Evolutionary conservation across 2,329 filamentous ascomycete genomes (phyloP).

Genomic region (Phaeophleospora eucalypticola): DNA sequence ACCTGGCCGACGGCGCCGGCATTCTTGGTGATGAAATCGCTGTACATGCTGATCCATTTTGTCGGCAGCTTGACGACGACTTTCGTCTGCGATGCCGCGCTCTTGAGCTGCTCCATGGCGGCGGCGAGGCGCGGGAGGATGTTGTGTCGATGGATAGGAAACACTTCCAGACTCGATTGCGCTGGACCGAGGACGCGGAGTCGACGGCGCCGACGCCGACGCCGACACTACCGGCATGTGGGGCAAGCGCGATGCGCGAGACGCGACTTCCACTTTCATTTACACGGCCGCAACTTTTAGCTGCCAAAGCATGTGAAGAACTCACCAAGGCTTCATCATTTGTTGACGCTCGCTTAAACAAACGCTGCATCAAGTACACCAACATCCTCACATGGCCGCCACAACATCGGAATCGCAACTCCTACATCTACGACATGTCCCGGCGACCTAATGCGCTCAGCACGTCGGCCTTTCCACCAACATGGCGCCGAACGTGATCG

Average conservation of each 20-base stretch:
- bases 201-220: too few relatives aligned
- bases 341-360: too few relatives aligned
- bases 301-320: neutral
- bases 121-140: neutral
- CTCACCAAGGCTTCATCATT: too few relatives aligned
- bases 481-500: constrained; percentile 1
- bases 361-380: too few relatives aligned
- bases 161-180: too few relatives aligned
- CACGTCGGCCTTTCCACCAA: too few relatives aligned
- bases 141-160: too few relatives aligned
- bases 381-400: neutral
- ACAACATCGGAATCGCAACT: neutral
- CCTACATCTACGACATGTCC: neutral
- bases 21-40: constrained; percentile 92
- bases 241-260: neutral
- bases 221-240: neutral
- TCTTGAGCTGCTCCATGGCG: constrained; percentile 28
- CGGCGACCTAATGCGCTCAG: too few relatives aligned
- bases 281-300: too few relatives aligned
- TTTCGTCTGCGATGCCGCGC: constrained; percentile 29
- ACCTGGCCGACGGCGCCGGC: constrained; percentile 90
- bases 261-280: neutral
- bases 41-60: constrained; percentile 56
- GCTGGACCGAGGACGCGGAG: neutral
- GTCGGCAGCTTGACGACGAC: constrained; percentile 28